Percentiles rank a stretch among this genome's conserved stretches.
Evolutionary conservation across 306 rosid genomes (phyloP).

Genomic region (Geum urbanum): DNA sequence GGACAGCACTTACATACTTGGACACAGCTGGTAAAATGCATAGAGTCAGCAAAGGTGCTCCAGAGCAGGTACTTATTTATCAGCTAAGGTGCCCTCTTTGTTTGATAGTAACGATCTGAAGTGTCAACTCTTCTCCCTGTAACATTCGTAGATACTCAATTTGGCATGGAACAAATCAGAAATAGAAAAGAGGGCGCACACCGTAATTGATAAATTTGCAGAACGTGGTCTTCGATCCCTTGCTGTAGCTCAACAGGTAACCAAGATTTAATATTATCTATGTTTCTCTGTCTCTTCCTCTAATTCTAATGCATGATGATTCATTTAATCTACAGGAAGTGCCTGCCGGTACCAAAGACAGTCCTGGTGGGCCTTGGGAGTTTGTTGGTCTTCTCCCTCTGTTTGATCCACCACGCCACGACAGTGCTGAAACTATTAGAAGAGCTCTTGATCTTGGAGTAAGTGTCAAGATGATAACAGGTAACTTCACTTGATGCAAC

Average conservation of each 20-base stretch:
- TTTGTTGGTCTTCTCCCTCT: slow-evolving; percentile 25
- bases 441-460: slow-evolving; percentile 28
- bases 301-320: background rate
- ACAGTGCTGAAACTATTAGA: slow-evolving; percentile 30
- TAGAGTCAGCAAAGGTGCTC: slow-evolving; percentile 23
- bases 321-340: slow-evolving; percentile 21
- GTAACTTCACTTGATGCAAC: background rate
- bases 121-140: background rate
- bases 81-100: background rate
- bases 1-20: slow-evolving; percentile 25
- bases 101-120: background rate
- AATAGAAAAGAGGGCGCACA: slow-evolving; percentile 15
- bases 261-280: background rate
- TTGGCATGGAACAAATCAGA: slow-evolving; percentile 23
- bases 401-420: slow-evolving; percentile 26
- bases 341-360: slow-evolving; percentile 22
- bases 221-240: slow-evolving; percentile 28
- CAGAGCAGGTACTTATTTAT: slow-evolving; percentile 18
- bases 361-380: slow-evolving; percentile 32
- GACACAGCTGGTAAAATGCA: slow-evolving; percentile 24
- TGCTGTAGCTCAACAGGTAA: slow-evolving; percentile 24
- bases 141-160: slow-evolving; percentile 17
- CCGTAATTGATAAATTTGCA: slow-evolving; percentile 21
- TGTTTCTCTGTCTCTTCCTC: background rate
- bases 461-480: slow-evolving; percentile 26